Base-by-base conservation (phyloP, 2,329 filamentous ascomycete genomes). In the Decorospora gaudefroyi region DNA sequence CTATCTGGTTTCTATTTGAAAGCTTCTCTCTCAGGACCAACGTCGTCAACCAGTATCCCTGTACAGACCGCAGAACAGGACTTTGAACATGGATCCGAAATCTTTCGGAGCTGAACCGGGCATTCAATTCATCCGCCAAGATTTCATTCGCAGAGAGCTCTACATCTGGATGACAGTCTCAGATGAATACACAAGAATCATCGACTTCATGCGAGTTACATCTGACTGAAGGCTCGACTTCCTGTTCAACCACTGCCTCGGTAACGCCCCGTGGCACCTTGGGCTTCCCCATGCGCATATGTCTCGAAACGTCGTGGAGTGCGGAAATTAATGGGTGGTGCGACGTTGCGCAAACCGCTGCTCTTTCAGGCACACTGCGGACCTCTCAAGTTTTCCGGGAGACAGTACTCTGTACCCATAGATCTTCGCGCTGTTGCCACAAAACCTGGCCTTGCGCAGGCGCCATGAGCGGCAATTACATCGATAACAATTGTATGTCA, bases 321-420 rank as follows among this genome's bases (percentile, higher is more conserved):
- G 48, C 47, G 46, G 44, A 38, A 30, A 33, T 51, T 37, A 26
- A 37, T 29, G 18, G 39, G 34, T 51, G 22, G 50, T 53, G 54
- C 47, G 26, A 45, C 32, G 52, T 53, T 43, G 36, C 34, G 51
- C 61, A 52, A 51, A 55, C 50, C 47, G 35, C 42, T 36, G 43
- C 53, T 55, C 57, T 32, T 34, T 26, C 26, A 32, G 30, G 33
- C 18, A 35, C 32, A 26, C 19, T 32, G 13, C 29, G 11, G 33
- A 25, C 33, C 32, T 39, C 43, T 28, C 33, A n/a, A 10, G 6
- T 6, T 23, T 6, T 10, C 21, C 10, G 10, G 10, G 21, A 23
- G 21, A 23, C 21, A 6, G 21, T 10, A 23, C 21, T 10, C 21
- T 23, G 21, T 23, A 23, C 6, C 21, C 21, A n/a, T n/a, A n/a